These are phyloP conservation scores for Malus sylvestris DNA, from an alignment of 306 rosid species.

Conservation along the genomic window DNA sequence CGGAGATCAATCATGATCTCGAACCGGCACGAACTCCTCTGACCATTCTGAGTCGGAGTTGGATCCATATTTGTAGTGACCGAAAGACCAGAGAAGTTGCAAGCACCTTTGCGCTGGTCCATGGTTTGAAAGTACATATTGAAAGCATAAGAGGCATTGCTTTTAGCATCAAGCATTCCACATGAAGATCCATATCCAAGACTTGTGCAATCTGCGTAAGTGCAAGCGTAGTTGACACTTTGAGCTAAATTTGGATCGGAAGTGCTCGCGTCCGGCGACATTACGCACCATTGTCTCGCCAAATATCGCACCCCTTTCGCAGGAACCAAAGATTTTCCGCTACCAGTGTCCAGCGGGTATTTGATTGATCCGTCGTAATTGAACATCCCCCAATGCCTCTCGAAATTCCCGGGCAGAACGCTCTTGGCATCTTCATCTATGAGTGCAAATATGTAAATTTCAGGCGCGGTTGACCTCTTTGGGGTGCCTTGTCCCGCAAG, in stretches of 20 bases:
- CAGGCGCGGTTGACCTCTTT: conserved; percentile 52
- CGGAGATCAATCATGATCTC: conserved; percentile 74
- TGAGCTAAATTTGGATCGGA: conserved; percentile 39
- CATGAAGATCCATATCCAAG: conserved; percentile 72
- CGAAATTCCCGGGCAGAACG: conserved; percentile 70
- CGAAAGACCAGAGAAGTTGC: conserved; percentile 47
- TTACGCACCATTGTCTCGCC: conserved; percentile 69
- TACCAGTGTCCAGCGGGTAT: conserved; percentile 49
- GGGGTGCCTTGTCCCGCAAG: conserved; percentile 57
- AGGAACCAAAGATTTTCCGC: conserved; percentile 39
- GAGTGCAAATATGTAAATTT: conserved; percentile 60
- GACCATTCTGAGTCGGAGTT: conserved; percentile 34
- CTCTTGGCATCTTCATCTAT: conserved; percentile 89
- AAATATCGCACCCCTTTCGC: conserved; percentile 77
- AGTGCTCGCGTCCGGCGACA: conserved; percentile 53
- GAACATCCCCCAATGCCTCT: conserved; percentile 91
- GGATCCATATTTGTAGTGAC: conserved; percentile 46
- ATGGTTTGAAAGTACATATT: conserved; percentile 66
- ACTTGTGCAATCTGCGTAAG: conserved; percentile 77
- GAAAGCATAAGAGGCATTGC: conserved; percentile 84
- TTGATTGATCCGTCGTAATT: conserved; percentile 68
- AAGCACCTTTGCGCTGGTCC: conserved; percentile 62
- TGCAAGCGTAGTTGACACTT: conserved; percentile 58
- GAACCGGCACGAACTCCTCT: conserved; percentile 39
- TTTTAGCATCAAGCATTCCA: conserved; percentile 43